Base-by-base conservation (phyloP, 768 basidiomycete genomes). In the Mycena chlorophos region DNA sequence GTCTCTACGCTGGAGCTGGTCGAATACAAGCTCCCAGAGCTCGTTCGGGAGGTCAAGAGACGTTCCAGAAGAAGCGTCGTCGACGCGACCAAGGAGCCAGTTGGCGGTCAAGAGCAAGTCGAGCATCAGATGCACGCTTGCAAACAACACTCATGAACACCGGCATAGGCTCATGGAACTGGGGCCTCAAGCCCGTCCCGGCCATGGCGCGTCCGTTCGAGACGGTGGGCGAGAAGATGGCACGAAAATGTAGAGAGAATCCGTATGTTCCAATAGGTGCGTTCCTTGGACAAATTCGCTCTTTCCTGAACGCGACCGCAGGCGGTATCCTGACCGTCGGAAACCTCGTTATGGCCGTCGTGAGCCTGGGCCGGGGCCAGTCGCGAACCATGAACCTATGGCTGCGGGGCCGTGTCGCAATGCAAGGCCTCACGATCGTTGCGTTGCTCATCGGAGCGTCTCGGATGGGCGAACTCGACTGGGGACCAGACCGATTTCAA, bases 241-340 rank as follows among this genome's bases (percentile, higher is more conserved):
- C 63, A 30, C 68, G 76, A 16, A 84, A 84, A 66, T 73, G 79
- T 65, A 80, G 77, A 60, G 77, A 85, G 63, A 76, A 86, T 58
- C 84, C 84, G 0, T 72, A 83, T 38, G 83, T 85, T 0, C 84
- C 84, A n/a, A 66, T 84, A 38, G 79, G 84, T 83, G 46, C 60
- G 81, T 69, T 22, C 27, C 49, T 2, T 8, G 12, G 40, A 42
- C 20, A 25, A 40, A 50, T 25, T 29, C 27, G 22, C 12, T 12
- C 23, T n/a, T 4, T 47, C 4, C 39, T 46, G 25, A 49, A 2
- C 45, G 22, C 49, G 30, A 20, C 13, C 39, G 26, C 58, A 85
- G 83, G 81, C 47, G 72, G 76, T 5, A 61, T 73, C 14, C 70
- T 70, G 30, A 85, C 83, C 22, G 72, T 73, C 31, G 73, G 69